These are phyloP conservation scores for Trichoderma harzianum DNA, from an alignment of 2,329 filamentous ascomycete species.

Conservation along the genomic window DNA sequence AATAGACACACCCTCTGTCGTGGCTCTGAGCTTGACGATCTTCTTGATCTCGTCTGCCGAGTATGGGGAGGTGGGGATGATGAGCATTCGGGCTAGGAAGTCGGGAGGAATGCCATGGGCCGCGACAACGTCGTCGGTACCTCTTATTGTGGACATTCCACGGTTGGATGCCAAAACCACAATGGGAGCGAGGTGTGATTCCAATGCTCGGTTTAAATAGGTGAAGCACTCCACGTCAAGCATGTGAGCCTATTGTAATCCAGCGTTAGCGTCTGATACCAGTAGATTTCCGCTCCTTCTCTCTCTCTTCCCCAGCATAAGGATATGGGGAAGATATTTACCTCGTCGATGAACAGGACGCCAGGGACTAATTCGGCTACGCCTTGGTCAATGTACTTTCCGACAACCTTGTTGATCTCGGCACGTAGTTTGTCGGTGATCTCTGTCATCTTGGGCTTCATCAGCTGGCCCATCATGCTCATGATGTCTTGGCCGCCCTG, in stretches of 20 bases:
- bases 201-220: constrained; percentile 96
- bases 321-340: constrained; percentile 39
- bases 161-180: constrained; percentile 97
- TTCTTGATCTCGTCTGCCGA: constrained; percentile 83
- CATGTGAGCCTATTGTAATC: constrained; percentile 81
- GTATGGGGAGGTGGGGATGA: constrained; percentile 92
- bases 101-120: constrained; percentile 94
- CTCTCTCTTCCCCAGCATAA: not conserved
- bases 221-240: constrained; percentile 99
- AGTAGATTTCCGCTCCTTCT: constrained; percentile 4
- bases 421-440: constrained; percentile 94
- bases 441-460: constrained; percentile 99
- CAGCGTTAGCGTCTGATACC: constrained; percentile 15
- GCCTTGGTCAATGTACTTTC: constrained; percentile 97
- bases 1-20: constrained; percentile 76
- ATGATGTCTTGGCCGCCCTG: constrained; percentile 99
- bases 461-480: constrained; percentile 99
- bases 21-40: constrained; percentile 81
- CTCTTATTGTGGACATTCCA: constrained; percentile 88
- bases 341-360: constrained; percentile 97
- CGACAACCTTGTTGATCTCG: constrained; percentile 99
- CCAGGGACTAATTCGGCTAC: constrained; percentile 97
- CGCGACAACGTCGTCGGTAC: constrained; percentile 75
- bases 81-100: constrained; percentile 88
- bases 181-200: constrained; percentile 91